Percentiles rank a stretch among this genome's conserved stretches.
Evolutionary conservation across 352 stramenopile species (phyloP).

Genomic region (Globisporangium alternatum): DNA sequence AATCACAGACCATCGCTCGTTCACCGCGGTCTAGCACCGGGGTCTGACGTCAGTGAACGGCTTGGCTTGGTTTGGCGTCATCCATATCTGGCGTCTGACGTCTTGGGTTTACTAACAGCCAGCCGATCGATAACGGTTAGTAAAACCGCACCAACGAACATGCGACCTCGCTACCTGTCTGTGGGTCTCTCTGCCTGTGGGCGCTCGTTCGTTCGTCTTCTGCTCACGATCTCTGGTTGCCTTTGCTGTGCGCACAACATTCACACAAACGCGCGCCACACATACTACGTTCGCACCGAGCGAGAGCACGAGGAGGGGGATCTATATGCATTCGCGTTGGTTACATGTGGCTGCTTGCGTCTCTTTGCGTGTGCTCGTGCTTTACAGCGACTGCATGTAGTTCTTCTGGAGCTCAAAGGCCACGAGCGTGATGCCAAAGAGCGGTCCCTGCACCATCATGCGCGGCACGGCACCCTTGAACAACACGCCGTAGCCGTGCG

Average conservation of each 20-base stretch:
- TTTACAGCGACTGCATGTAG: constrained; percentile 71
- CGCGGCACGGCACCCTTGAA: constrained; percentile 84
- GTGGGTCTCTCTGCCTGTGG: not conserved
- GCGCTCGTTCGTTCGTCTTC: too few species aligned
- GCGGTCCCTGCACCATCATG: constrained; percentile 85
- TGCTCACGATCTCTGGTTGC: too few species aligned
- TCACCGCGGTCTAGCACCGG: not conserved
- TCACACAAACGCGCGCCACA: too few species aligned
- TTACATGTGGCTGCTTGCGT: not conserved
- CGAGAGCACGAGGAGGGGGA: too few species aligned
- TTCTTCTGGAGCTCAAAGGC: constrained; percentile 89
- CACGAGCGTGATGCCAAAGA: constrained; percentile 84
- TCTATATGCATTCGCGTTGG: too few species aligned
- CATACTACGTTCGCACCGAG: too few species aligned
- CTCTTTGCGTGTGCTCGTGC: not conserved
- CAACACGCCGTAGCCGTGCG: constrained; percentile 78
- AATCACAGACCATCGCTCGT: not conserved
- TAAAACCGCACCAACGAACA: not conserved
- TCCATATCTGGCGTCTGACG: too few species aligned
- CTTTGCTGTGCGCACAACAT: too few species aligned
- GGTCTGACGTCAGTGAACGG: not conserved
- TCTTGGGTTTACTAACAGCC: not conserved
- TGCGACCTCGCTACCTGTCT: not conserved
- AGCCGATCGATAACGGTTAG: not conserved
- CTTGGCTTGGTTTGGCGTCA: not conserved